phyloP scores from a whole-genome alignment of 345 rosid species.

The Gossypium ekmanianum region DNA sequence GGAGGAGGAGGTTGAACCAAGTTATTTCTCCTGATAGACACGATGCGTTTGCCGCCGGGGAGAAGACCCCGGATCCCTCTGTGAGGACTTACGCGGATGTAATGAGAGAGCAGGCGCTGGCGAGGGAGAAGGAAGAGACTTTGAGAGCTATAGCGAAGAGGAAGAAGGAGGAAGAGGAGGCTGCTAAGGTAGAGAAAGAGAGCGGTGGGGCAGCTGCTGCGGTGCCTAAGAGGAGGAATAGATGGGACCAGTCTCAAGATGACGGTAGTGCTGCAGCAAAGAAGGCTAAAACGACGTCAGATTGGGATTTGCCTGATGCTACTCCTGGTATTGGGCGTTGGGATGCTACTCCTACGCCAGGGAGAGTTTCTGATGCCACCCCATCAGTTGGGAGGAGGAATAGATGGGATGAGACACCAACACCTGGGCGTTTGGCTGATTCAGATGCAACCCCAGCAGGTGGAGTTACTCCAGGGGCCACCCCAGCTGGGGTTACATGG shows the following conservation, averaged over 20 bases:
- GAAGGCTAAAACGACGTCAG: conserved; percentile 65
- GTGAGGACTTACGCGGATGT: conserved; percentile 74
- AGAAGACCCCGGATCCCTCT: conserved; percentile 84
- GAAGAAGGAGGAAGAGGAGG: conserved; percentile 82
- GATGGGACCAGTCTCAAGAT: conserved; percentile 91
- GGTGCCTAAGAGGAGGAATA: conserved; percentile 70
- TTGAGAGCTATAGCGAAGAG: conserved; percentile 56
- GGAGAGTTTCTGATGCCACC: conserved; percentile 73
- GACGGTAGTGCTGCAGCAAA: conserved; percentile 48
- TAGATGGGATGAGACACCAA: conserved; percentile 98
- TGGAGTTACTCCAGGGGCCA: conserved; percentile 85
- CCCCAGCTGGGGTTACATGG: conserved; percentile 94
- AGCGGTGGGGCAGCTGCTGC: conserved; percentile 33
- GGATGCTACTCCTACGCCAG: conserved; percentile 92
- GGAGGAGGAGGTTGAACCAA: conserved; percentile 76
- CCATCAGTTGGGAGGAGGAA: conserved; percentile 75
- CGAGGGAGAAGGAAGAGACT: conserved; percentile 56
- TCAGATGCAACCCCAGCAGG: conserved; percentile 89
- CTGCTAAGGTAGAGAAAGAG: conserved; percentile 43
- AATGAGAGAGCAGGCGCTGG: conserved; percentile 78
- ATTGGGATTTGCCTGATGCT: conserved; percentile 92
- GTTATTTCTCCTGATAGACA: conserved; percentile 90
- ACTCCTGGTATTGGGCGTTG: conserved; percentile 84
- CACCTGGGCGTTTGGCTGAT: conserved; percentile 85
- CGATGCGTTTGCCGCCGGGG: conserved; percentile 86